Conservation (phyloP, 1,284 basidiomycete genomes). For the Exsudoporus floridanus region DNA sequence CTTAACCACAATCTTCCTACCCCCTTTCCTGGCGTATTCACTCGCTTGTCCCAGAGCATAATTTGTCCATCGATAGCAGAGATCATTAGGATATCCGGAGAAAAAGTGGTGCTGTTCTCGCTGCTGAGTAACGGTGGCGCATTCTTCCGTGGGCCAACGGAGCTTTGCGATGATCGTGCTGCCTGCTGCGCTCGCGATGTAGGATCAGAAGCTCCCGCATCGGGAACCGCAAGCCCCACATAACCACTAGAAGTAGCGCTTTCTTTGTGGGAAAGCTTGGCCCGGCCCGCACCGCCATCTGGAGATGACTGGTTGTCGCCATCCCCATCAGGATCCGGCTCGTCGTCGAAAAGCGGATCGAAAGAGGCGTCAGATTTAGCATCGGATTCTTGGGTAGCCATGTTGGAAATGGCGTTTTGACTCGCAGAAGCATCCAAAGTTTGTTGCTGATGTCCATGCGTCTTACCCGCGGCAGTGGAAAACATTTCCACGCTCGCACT, state of each 20-base stretch:
- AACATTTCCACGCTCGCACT: constrained; percentile 24
- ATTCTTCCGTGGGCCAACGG: constrained; percentile 58
- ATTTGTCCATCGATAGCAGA: constrained; percentile 92
- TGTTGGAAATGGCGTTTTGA: constrained; percentile 28
- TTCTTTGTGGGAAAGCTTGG: constrained; percentile 19
- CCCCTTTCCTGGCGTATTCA: constrained; percentile 59
- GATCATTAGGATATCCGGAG: constrained; percentile 85
- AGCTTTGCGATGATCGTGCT: constrained; percentile 30
- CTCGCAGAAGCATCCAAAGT: constrained; percentile 19
- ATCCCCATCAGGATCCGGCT: constrained; percentile 56
- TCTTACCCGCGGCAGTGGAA: constrained; percentile 15
- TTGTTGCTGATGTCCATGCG: constrained; percentile 17
- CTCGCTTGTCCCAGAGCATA: constrained; percentile 86
- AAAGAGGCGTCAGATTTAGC: constrained; percentile 74
- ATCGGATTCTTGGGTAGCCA: constrained; percentile 47
- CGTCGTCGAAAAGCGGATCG: constrained; percentile 80
- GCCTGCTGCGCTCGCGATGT: constrained; percentile 26
- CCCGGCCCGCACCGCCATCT: constrained; percentile 15
- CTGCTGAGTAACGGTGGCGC: constrained; percentile 71
- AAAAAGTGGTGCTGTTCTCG: constrained; percentile 62
- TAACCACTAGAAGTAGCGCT: constrained; percentile 9
- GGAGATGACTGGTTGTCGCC: constrained; percentile 29
- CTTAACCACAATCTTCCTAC: constrained; percentile 85
- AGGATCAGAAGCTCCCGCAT: constrained; percentile 31
- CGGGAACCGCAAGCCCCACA: constrained; percentile 25